A percentile compares a stretch with the other conserved stretches of the same genome.
phyloP scores from a whole-genome alignment of 1,284 basidiomycete species.

The Melanopsichium pennsylvanicum region DNA sequence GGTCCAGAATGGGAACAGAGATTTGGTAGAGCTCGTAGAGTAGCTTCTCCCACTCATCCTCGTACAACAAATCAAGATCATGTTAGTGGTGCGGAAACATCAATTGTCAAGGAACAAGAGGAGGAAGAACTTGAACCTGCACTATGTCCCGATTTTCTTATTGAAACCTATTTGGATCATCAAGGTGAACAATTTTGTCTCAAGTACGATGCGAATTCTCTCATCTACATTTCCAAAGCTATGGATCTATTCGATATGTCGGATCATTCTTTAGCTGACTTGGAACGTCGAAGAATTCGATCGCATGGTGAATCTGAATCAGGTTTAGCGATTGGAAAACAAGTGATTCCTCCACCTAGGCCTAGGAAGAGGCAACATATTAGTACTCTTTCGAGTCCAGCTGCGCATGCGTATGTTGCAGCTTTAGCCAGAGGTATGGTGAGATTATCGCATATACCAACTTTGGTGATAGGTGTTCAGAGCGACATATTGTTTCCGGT shows the following conservation, averaged over 20 bases:
- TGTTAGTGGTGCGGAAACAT: too few species aligned
- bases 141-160: slow-evolving; percentile 94
- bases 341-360: slow-evolving; percentile 16
- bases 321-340: slow-evolving; percentile 11
- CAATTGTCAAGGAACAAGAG: too few species aligned
- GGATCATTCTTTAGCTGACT: slow-evolving; percentile 75
- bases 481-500: slow-evolving; percentile 96
- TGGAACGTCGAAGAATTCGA: slow-evolving; percentile 66
- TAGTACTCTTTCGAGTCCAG: slow-evolving; percentile 70
- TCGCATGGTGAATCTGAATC: slow-evolving; percentile 36
- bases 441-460: slow-evolving; percentile 80
- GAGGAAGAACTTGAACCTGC: slow-evolving; percentile 66
- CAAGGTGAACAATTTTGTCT: slow-evolving; percentile 87
- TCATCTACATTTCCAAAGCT: slow-evolving; percentile 94
- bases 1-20: slow-evolving; percentile 98
- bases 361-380: slow-evolving; percentile 68
- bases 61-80: too few species aligned
- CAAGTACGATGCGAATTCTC: slow-evolving; percentile 98
- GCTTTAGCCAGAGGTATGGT: slow-evolving; percentile 83
- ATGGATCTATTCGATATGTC: slow-evolving; percentile 99
- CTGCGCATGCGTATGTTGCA: slow-evolving; percentile 75
- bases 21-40: slow-evolving; percentile 81
- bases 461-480: slow-evolving; percentile 91
- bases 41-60: not conserved
- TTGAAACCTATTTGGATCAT: slow-evolving; percentile 98